phyloP scores from a whole-genome alignment of 163 green algal species.

The Trebouxia gelatinosa region DNA sequence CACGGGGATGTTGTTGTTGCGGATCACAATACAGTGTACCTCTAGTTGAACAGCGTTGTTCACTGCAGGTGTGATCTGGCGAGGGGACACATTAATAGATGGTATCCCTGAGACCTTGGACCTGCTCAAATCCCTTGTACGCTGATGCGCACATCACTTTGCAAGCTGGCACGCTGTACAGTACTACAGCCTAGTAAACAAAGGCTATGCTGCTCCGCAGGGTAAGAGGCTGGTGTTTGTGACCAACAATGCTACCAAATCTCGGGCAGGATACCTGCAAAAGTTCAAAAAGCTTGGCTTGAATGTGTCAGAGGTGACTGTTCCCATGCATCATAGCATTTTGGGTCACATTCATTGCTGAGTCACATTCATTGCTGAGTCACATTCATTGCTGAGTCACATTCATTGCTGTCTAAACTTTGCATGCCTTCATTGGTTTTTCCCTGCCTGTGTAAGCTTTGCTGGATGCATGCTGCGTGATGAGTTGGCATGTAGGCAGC shows the following conservation, averaged over 20 bases:
- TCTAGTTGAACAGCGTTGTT: background rate
- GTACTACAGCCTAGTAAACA: background rate
- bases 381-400: too few species aligned
- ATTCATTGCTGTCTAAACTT: too few species aligned
- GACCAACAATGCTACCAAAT: conserved; percentile 99
- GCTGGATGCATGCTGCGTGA: too few species aligned
- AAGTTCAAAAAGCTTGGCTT: conserved; percentile 96
- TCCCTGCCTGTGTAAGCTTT: too few species aligned
- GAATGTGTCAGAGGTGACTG: conserved; percentile 70
- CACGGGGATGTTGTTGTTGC: background rate
- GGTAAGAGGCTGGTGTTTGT: conserved; percentile 98
- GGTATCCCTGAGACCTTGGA: conserved; percentile 96
- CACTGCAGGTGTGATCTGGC: conserved; percentile 94
- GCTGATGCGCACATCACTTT: background rate
- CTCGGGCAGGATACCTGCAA: conserved; percentile 88
- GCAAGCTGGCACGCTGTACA: background rate
- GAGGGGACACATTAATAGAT: conserved; percentile 93
- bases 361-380: too few species aligned
- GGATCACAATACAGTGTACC: background rate
- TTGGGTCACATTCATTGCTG: too few species aligned
- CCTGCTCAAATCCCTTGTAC: conserved; percentile 78
- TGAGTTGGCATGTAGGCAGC: too few species aligned
- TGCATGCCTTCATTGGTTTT: too few species aligned
- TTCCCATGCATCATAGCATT: too few species aligned
- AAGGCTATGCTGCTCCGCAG: conserved; percentile 42